Evolutionary conservation across 2,329 filamentous ascomycete species (phyloP), one percentile per base, ranked within the genome.

Genomic region (Aspergillus tanneri): DNA sequence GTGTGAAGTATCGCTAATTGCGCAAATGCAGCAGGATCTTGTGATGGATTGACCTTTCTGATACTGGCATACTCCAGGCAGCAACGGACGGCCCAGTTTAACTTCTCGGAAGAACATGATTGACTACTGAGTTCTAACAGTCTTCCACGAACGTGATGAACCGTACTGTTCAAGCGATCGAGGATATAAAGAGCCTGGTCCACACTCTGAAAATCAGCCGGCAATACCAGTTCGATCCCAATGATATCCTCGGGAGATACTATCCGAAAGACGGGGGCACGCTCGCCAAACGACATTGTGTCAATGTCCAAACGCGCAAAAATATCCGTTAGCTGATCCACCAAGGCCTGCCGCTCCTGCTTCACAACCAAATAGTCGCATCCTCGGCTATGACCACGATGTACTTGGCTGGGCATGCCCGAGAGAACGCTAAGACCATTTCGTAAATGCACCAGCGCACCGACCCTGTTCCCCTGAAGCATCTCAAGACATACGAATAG

Each of bases 401-500:
- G 21, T 23, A n/a, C 9, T 12, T 19, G 41, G 22, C 19, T 32
- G 25, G 27, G 30, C 2, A 41, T 28, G 16, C 16, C 21, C 2
- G 25, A 19, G 10, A 47, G 28, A 25, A 47, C 38, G 10, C 34
- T 36, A 14, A 47, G 44, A 22, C 44, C 44, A 9, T 34, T 47
- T n/a, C 22, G 44, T 10, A 47, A 24, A 23, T 47, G 44, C 9
- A 23, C 21, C 11, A 47, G 11, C 6, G 25, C 44, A 7, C 35
- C 36, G 8, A 32, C 11, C 22, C 44, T 24, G 16, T 56, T 52
- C 2, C 61, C 58, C 9, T 65, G 61, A 3, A 73, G 49, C 22
- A 67, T 63, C 36, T 74, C 72, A 11, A 73, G 47, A 41, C 58
- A 66, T 3, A 67, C 58, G 43, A 74, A 73, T 1, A 72, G 11